Evolutionary conservation across 2,329 filamentous ascomycete species (phyloP).

Genomic region (Ophiostoma piceae): DNA sequence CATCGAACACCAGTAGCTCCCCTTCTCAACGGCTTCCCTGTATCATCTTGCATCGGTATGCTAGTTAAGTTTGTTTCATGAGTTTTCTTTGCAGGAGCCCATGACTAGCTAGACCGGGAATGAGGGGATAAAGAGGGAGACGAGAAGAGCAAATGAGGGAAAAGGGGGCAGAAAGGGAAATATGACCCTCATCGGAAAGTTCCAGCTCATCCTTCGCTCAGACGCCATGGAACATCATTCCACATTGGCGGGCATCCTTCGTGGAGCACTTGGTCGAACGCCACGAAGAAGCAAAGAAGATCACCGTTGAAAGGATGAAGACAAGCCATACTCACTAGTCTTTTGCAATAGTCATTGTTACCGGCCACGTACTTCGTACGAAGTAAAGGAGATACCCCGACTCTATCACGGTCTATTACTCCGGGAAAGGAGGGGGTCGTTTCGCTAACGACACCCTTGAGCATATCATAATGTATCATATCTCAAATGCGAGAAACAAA

Average conservation of each 20-base stretch:
- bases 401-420: background rate
- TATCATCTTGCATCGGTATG: background rate
- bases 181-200: background rate
- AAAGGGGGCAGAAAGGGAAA: background rate
- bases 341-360: background rate
- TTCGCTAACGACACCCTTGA: background rate
- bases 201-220: background rate
- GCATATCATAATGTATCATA: background rate
- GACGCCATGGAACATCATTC: background rate
- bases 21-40: background rate
- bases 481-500: background rate
- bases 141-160: background rate
- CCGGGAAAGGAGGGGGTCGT: background rate
- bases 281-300: background rate
- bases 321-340: background rate
- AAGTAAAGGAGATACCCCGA: no score
- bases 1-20: background rate
- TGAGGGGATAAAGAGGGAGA: background rate
- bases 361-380: background rate
- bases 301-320: background rate
- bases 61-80: background rate
- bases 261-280: background rate
- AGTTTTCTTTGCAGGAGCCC: background rate
- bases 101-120: background rate
- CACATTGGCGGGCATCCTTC: background rate